Base-by-base conservation (phyloP, 768 basidiomycete genomes). In the Tricholoma bakamatsutake region DNA sequence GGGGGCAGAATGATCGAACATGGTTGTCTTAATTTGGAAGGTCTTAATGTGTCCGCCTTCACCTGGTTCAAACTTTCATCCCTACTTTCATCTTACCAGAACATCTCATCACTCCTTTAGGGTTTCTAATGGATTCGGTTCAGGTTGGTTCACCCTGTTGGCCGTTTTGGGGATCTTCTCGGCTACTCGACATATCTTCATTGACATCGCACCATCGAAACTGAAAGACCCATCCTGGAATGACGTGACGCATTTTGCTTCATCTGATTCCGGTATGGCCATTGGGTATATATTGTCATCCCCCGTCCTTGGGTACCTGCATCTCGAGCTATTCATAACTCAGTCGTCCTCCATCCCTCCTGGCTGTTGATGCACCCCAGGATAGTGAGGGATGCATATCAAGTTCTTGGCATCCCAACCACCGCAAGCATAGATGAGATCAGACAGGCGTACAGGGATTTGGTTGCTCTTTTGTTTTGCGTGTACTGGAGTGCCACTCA, bases 401-500 rank as follows among this genome's bases (percentile, higher is more conserved):
- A 40, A 42, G 9, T 53, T 8, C 40, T 53, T 11, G 52, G 52
- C 17, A 35, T 53, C 30, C 28, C 52, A n/a, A 40, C 52, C 39
- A 43, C 39, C n/a, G 52, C 52, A 30, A 27, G 6, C 18, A 17
- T 53, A 21, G 39, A 53, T n/a, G 61, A 66, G 54, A 61, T 66
- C 52, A 62, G 56, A 67, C 69, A 73, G 51, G 83, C 84, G 12
- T 87, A 87, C 70, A 84, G 80, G 70, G 79, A 74, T 66, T 72
- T 81, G 71, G 85, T 85, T 71, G 62, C 72, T 65, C 28, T 40
- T 56, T 59, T 52, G 34, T 52, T 59, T 57, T 55, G 57, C 55
- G 53, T 63, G 48, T 60, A 57, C 57, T 68, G 53, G 58, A 62
- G 46, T 17, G 15, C 48, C 52, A 42, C 58, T 59, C 49, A 57